phyloP scores from a whole-genome alignment of 2,329 filamentous ascomycete genomes.

The Phialophora tarda region DNA sequence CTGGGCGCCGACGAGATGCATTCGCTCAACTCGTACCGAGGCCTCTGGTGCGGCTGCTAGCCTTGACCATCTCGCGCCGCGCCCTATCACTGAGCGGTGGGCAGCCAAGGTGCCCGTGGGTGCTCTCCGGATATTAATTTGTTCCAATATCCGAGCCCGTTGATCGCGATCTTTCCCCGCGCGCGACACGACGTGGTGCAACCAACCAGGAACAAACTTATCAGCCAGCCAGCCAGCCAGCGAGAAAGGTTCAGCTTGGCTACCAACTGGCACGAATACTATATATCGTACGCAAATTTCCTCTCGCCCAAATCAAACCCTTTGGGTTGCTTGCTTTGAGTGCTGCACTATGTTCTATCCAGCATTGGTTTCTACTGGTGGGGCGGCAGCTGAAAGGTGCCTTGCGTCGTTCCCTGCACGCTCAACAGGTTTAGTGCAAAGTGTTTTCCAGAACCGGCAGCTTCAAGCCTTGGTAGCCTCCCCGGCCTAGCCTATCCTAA shows the following conservation, averaged over 20 bases:
- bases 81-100: neutral
- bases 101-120: neutral
- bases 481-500: too few relatives aligned
- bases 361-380: neutral
- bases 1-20: neutral
- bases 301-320: neutral
- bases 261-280: too few relatives aligned
- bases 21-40: neutral
- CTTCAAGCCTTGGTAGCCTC: constrained; percentile 12
- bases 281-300: too few relatives aligned
- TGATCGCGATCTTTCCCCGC: too few relatives aligned
- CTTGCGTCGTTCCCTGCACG: neutral
- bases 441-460: constrained; percentile 15
- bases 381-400: neutral
- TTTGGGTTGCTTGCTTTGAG: neutral
- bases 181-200: too few relatives aligned
- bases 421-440: neutral
- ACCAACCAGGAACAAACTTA: too few relatives aligned
- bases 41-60: neutral
- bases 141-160: neutral
- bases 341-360: neutral
- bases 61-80: neutral
- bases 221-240: too few relatives aligned
- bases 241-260: too few relatives aligned
- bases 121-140: neutral